Evolutionary conservation across 2,329 filamentous ascomycete species (phyloP).

Genomic region (Nemania sp.): DNA sequence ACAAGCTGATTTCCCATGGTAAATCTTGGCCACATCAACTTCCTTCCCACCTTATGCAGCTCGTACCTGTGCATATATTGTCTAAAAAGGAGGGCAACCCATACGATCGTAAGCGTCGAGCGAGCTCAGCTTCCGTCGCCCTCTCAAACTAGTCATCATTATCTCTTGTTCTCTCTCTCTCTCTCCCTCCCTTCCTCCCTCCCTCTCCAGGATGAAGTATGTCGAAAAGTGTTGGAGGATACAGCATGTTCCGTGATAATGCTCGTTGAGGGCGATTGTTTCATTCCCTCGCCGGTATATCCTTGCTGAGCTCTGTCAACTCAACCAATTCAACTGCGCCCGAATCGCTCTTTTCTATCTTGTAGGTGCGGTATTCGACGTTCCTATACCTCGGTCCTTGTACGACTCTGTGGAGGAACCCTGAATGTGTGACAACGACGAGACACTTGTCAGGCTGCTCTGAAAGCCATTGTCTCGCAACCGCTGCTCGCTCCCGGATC

Average conservation of each 20-base stretch:
- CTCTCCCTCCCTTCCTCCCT: too few species aligned
- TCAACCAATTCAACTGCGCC: slow-evolving; percentile 24
- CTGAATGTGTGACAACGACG: slow-evolving; percentile 41
- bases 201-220: neutral
- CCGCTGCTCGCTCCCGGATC: slow-evolving; percentile 33
- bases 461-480: slow-evolving; percentile 39
- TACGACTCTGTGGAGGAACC: slow-evolving; percentile 38
- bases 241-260: neutral
- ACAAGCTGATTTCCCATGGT: slow-evolving; percentile 44
- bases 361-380: slow-evolving; percentile 39
- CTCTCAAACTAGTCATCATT: neutral
- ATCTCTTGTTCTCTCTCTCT: neutral
- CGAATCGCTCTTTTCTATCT: slow-evolving; percentile 25
- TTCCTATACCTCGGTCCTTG: slow-evolving; percentile 37
- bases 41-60: neutral
- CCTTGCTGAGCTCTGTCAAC: slow-evolving; percentile 28
- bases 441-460: slow-evolving; percentile 38
- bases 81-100: neutral
- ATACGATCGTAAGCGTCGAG: neutral
- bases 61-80: neutral
- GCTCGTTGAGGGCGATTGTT: neutral
- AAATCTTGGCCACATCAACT: slow-evolving; percentile 41
- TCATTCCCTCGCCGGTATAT: slow-evolving; percentile 16
- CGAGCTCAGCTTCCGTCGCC: neutral
- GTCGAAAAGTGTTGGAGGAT: neutral